phyloP scores from a whole-genome alignment of 176 grass and related monocot species.

The Phoenix dactylifera region DNA sequence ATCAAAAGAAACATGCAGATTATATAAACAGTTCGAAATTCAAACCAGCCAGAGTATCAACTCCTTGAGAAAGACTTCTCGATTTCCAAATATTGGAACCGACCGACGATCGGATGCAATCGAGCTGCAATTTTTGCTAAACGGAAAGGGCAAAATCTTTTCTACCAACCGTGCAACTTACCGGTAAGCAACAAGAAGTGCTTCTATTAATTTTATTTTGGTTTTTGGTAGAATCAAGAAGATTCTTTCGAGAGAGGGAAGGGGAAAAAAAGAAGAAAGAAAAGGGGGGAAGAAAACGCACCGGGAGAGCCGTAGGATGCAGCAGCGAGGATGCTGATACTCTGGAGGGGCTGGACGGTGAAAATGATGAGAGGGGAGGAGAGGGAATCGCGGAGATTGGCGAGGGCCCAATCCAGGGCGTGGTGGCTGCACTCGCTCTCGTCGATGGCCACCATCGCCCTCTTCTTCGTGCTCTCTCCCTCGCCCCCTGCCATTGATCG shows the following conservation, averaged over 20 bases:
- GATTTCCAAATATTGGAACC: too few relatives aligned
- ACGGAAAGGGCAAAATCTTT: too few relatives aligned
- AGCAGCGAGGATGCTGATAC: conserved; percentile 27
- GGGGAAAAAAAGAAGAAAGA: not conserved
- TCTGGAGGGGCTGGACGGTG: conserved; percentile 30
- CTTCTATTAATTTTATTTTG: too few relatives aligned
- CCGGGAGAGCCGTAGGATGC: conserved; percentile 24
- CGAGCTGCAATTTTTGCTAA: too few relatives aligned
- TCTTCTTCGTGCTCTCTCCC: conserved; percentile 9
- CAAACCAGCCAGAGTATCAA: not conserved
- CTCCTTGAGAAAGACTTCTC: too few relatives aligned
- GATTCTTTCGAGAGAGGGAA: too few relatives aligned
- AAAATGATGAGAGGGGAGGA: conserved; percentile 34
- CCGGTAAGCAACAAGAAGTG: too few relatives aligned
- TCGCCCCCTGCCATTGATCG: not conserved
- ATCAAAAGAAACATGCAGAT: too few relatives aligned
- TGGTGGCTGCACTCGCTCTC: conserved; percentile 47
- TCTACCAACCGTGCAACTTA: too few relatives aligned
- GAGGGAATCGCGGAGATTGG: conserved; percentile 18
- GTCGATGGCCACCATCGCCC: conserved; percentile 52
- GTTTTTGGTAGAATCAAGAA: too few relatives aligned
- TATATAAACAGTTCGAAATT: not conserved
- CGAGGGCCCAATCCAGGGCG: conserved; percentile 39
- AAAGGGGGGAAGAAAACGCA: not conserved
- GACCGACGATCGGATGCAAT: too few relatives aligned